These are phyloP conservation scores for Amaranthus palmeri DNA, from an alignment of 148 eudicot species.

Conservation along the genomic window DNA sequence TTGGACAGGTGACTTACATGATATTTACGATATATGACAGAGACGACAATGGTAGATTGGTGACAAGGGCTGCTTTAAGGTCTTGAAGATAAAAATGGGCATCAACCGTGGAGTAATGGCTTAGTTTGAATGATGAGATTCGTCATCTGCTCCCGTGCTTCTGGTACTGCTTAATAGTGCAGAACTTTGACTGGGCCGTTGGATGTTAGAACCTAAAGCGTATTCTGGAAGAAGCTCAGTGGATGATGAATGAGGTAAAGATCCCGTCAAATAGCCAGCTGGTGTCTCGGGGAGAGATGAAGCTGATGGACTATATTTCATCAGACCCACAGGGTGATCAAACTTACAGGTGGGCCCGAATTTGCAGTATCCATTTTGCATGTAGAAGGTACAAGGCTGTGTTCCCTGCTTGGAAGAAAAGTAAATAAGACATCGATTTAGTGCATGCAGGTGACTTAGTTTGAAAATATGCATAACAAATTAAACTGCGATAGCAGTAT, in stretches of 20 bases:
- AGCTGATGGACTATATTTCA: constrained; percentile 59
- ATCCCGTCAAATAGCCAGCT: constrained; percentile 39
- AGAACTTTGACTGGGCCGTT: constrained; percentile 30
- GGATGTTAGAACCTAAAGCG: constrained; percentile 33
- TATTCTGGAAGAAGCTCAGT: constrained; percentile 40
- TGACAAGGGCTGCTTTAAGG: constrained; percentile 4
- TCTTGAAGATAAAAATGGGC: constrained; percentile 1
- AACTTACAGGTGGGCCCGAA: constrained; percentile 79
- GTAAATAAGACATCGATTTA: constrained; percentile 1
- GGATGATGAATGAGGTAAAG: constrained; percentile 39
- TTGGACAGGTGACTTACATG: constrained; percentile 25
- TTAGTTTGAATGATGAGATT: constrained; percentile 35
- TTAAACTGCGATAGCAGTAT: too few species aligned
- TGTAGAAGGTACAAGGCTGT: constrained; percentile 68
- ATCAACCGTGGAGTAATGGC: constrained; percentile 1
- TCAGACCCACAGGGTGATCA: constrained; percentile 69
- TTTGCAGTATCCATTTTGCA: constrained; percentile 78
- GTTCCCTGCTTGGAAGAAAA: constrained; percentile 48
- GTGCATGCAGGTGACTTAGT: too few species aligned
- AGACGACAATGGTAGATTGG: background rate
- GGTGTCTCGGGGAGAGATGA: constrained; percentile 63
- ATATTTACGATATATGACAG: constrained; percentile 21
- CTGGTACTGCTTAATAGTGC: constrained; percentile 19
- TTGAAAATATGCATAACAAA: too few species aligned
- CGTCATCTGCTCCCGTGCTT: constrained; percentile 27